These are phyloP conservation scores for Centella asiatica DNA, from an alignment of 129 eudicot genomes.

Conservation along the genomic window DNA sequence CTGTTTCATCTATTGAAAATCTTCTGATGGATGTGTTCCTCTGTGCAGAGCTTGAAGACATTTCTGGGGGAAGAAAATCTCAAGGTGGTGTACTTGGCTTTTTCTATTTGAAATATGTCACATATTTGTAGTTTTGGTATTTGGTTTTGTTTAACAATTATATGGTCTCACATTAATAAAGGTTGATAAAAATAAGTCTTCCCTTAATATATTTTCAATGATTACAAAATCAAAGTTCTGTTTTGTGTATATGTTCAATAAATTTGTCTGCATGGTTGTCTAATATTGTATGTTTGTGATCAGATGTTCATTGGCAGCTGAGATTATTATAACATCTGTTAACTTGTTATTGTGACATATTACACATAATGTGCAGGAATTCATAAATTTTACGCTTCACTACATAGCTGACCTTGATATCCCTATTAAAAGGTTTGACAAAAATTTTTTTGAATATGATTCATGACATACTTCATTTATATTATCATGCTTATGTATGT, in stretches of 20 bases:
- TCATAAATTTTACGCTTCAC: constrained; percentile 82
- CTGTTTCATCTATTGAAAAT: background rate
- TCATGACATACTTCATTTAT: background rate
- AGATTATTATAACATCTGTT: background rate
- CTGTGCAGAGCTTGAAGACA: constrained; percentile 79
- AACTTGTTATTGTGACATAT: background rate
- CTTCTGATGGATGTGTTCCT: constrained; percentile 9
- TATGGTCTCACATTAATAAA: background rate
- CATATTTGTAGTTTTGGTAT: background rate
- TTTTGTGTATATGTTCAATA: background rate
- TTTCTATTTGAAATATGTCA: background rate
- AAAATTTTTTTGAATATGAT: constrained; percentile 5
- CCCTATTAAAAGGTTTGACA: constrained; percentile 76
- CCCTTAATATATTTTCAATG: background rate
- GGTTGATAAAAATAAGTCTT: background rate
- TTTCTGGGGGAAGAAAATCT: constrained; percentile 77
- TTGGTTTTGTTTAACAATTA: background rate
- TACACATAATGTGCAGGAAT: constrained; percentile 49
- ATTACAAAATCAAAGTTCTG: background rate
- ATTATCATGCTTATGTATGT: background rate
- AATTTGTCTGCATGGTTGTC: background rate
- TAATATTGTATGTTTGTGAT: background rate
- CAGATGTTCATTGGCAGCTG: background rate
- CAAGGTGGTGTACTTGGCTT: constrained; percentile 40
- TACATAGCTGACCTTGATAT: constrained; percentile 95